A percentile compares a stretch with the other conserved stretches of the same genome.
Evolutionary conservation across 306 rosid species (phyloP).

Genomic region (Spatholobus suberectus): DNA sequence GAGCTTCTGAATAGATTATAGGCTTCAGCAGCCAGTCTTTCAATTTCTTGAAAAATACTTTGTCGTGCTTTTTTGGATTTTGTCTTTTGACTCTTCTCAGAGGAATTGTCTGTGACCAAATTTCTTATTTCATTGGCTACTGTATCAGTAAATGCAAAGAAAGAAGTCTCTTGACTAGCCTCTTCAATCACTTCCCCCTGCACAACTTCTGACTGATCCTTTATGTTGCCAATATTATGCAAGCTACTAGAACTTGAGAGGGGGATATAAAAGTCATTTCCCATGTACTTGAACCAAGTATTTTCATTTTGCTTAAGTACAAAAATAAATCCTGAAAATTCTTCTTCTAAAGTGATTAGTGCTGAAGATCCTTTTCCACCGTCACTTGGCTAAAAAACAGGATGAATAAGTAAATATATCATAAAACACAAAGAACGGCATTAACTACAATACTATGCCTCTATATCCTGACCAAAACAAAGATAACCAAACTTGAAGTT

Average conservation of each 20-base stretch:
- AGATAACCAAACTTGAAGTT: constrained; percentile 29
- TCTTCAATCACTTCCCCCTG: constrained; percentile 44
- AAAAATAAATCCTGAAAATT: constrained; percentile 67
- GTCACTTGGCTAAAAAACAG: constrained; percentile 64
- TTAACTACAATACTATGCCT: not conserved
- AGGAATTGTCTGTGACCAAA: constrained; percentile 58
- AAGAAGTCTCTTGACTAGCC: constrained; percentile 44
- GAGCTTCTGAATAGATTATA: constrained; percentile 74
- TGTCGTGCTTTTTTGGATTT: constrained; percentile 64
- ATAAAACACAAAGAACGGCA: constrained; percentile 22
- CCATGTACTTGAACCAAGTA: constrained; percentile 70
- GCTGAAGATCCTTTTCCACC: constrained; percentile 59
- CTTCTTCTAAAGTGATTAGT: constrained; percentile 70
- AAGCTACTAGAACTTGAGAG: constrained; percentile 53
- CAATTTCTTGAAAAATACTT: constrained; percentile 74
- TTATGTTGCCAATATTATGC: constrained; percentile 23
- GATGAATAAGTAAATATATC: constrained; percentile 19
- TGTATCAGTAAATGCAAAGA: constrained; percentile 53
- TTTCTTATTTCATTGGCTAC: constrained; percentile 65
- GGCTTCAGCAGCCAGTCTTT: constrained; percentile 88
- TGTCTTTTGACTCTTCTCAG: constrained; percentile 53
- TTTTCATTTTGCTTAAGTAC: constrained; percentile 72
- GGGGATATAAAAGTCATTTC: constrained; percentile 77
- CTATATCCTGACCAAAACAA: not conserved
- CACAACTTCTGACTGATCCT: constrained; percentile 42